Evolutionary conservation across 306 rosid genomes (phyloP).

Genomic region (Fragaria vesca): DNA sequence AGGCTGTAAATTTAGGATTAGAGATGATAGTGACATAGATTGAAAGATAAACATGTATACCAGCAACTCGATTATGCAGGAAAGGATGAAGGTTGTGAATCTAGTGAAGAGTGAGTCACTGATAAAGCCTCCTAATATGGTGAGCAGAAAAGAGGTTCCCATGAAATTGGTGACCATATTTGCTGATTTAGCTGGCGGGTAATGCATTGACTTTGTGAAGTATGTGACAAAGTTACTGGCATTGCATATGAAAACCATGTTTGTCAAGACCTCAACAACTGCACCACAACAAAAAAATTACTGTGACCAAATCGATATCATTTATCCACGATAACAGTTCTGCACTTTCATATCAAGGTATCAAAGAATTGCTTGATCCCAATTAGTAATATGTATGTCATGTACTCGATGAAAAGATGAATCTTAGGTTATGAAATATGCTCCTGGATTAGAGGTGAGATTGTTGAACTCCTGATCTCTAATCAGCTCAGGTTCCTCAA

Average conservation of each 20-base stretch:
- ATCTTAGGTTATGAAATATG: background rate
- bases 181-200: conserved; percentile 33
- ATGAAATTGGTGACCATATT: conserved; percentile 45
- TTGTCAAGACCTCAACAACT: conserved; percentile 33
- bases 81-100: conserved; percentile 31
- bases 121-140: conserved; percentile 41
- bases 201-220: conserved; percentile 37
- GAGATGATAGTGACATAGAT: background rate
- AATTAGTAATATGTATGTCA: background rate
- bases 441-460: background rate
- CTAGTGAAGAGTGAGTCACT: conserved; percentile 39
- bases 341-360: background rate
- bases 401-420: background rate
- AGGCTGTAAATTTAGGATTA: background rate
- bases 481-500: background rate
- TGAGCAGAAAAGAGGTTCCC: conserved; percentile 35
- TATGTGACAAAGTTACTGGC: conserved; percentile 29
- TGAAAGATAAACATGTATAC: background rate
- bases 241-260: conserved; percentile 30
- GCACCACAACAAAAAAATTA: background rate
- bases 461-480: background rate
- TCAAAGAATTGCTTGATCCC: background rate
- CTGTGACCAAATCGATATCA: background rate
- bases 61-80: conserved; percentile 23
- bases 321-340: background rate